phyloP scores from a whole-genome alignment of 768 basidiomycete species.

The Russula earlei region DNA sequence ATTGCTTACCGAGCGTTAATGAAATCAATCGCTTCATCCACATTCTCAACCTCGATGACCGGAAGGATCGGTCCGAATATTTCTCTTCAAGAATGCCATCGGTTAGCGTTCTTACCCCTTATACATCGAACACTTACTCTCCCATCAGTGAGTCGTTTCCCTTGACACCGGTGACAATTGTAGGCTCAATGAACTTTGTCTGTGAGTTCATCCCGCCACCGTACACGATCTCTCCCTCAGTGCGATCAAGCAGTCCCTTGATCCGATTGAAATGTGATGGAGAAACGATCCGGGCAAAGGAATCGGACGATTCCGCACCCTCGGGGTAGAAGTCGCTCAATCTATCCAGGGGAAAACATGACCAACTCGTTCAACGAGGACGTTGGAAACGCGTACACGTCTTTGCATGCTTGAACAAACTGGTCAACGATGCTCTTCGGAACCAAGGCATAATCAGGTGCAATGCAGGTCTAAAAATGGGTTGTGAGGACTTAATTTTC shows the following conservation, averaged over 20 bases:
- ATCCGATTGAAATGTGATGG: slow-evolving; percentile 48
- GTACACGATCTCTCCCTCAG: slow-evolving; percentile 52
- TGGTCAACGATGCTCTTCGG: slow-evolving; percentile 32
- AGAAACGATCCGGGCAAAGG: slow-evolving; percentile 45
- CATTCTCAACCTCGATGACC: slow-evolving; percentile 56
- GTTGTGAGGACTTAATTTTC: neutral
- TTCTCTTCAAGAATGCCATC: slow-evolving; percentile 40
- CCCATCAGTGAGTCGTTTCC: slow-evolving; percentile 64
- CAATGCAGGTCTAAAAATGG: slow-evolving; percentile 53
- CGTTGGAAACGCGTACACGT: slow-evolving; percentile 28
- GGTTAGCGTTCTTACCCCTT: neutral
- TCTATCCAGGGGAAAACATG: slow-evolving; percentile 25
- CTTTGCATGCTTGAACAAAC: slow-evolving; percentile 33
- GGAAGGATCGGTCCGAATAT: slow-evolving; percentile 80
- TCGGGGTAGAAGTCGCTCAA: slow-evolving; percentile 48
- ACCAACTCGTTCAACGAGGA: neutral
- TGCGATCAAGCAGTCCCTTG: slow-evolving; percentile 51
- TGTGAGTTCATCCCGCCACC: slow-evolving; percentile 55
- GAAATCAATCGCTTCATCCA: slow-evolving; percentile 64
- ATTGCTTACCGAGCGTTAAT: slow-evolving; percentile 49
- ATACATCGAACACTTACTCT: slow-evolving; percentile 39
- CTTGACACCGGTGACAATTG: slow-evolving; percentile 55
- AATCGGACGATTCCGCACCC: slow-evolving; percentile 34
- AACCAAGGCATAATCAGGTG: slow-evolving; percentile 48
- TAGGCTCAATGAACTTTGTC: slow-evolving; percentile 61